phyloP scores from a whole-genome alignment of 2,329 filamentous ascomycete genomes.

The Sporothrix sp. region DNA sequence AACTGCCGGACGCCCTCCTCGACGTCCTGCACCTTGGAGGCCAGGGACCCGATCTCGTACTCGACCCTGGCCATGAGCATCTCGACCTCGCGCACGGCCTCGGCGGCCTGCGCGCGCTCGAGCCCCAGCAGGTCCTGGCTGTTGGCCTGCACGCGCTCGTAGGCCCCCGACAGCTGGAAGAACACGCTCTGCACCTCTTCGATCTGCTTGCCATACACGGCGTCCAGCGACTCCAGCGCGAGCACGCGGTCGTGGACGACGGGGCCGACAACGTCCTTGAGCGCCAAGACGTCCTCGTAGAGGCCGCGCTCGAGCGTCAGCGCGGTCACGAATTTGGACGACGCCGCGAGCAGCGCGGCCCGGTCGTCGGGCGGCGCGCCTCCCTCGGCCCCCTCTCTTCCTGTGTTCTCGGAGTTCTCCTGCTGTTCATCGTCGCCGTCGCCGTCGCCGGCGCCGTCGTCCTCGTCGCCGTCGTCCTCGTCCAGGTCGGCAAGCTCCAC shows the following conservation, averaged over 20 bases:
- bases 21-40: slow-evolving; percentile 73
- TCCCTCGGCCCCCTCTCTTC: slow-evolving; percentile 16
- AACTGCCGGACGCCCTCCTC: slow-evolving; percentile 75
- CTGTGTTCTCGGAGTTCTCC: neutral
- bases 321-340: slow-evolving; percentile 28
- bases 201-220: slow-evolving; percentile 51
- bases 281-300: slow-evolving; percentile 39
- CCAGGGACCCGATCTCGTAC: slow-evolving; percentile 78
- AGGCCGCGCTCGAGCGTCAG: slow-evolving; percentile 48
- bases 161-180: slow-evolving; percentile 58
- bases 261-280: slow-evolving; percentile 44
- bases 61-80: slow-evolving; percentile 75
- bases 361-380: no score
- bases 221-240: slow-evolving; percentile 49
- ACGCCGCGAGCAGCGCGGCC: slow-evolving; percentile 7
- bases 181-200: slow-evolving; percentile 59
- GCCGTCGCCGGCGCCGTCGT: neutral
- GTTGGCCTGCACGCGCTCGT: slow-evolving; percentile 55
- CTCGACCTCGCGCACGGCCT: slow-evolving; percentile 70
- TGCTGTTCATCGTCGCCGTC: slow-evolving; percentile 18
- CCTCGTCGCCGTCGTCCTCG: slow-evolving; percentile 1
- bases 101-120: slow-evolving; percentile 58
- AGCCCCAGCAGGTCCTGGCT: slow-evolving; percentile 60
- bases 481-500: slow-evolving; percentile 28
- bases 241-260: slow-evolving; percentile 54